phyloP scores from a whole-genome alignment of 2,329 filamentous ascomycete species.

The Ophiostoma novo-ulmi region DNA sequence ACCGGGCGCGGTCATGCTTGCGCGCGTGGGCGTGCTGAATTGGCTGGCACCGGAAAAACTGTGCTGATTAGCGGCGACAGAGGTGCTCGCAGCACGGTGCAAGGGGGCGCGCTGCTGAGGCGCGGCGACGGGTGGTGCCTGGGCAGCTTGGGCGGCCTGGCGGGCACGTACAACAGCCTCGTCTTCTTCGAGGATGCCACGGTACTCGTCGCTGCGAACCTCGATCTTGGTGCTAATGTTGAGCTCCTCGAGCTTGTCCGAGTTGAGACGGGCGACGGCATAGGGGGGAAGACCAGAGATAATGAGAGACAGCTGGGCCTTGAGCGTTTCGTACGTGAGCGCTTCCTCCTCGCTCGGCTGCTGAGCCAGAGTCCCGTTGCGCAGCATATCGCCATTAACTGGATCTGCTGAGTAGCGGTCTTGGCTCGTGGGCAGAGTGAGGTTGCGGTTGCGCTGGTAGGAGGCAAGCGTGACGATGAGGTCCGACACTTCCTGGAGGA shows the following conservation, averaged over 20 bases:
- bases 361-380: constrained; percentile 59
- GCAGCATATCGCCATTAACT: constrained; percentile 61
- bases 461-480: constrained; percentile 71
- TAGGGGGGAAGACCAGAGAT: constrained; percentile 75
- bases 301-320: constrained; percentile 67
- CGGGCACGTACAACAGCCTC: constrained; percentile 51
- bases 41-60: constrained; percentile 36
- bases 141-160: constrained; percentile 28
- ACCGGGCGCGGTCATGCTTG: constrained; percentile 37
- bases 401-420: constrained; percentile 57
- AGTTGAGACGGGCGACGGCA: constrained; percentile 78
- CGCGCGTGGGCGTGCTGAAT: constrained; percentile 45
- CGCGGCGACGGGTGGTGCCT: neutral
- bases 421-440: constrained; percentile 60
- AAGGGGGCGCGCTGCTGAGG: neutral
- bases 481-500: constrained; percentile 68
- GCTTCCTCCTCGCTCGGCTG: constrained; percentile 58
- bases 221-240: constrained; percentile 75
- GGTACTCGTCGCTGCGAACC: constrained; percentile 66
- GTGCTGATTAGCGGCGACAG: constrained; percentile 37
- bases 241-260: constrained; percentile 76
- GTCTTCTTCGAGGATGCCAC: constrained; percentile 79
- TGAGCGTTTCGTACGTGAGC: constrained; percentile 65
- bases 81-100: neutral
- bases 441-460: constrained; percentile 72